Conservation (phyloP, 2,329 filamentous ascomycete genomes). For the Decorospora gaudefroyi region DNA sequence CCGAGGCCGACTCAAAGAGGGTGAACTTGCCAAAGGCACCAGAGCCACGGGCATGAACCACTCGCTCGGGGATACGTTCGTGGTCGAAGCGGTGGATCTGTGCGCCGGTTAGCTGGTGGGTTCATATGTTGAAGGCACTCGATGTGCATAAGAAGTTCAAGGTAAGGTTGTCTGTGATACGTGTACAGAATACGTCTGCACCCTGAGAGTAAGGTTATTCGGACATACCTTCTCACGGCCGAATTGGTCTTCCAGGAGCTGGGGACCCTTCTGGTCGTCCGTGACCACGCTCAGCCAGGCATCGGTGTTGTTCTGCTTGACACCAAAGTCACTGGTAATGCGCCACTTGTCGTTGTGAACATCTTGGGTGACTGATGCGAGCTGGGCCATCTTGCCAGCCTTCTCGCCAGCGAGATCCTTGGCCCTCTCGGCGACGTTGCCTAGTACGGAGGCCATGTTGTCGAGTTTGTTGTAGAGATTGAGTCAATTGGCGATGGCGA, state of each 20-base stretch:
- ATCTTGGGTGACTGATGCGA: conserved; percentile 63
- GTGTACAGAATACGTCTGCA: too few species aligned
- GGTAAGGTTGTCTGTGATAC: too few species aligned
- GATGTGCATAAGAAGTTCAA: too few species aligned
- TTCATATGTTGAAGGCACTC: too few species aligned
- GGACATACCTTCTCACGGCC: conserved; percentile 69
- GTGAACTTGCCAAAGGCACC: conserved; percentile 70
- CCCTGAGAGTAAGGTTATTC: too few species aligned
- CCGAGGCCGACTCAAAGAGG: conserved; percentile 64
- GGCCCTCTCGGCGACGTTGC: conserved; percentile 36
- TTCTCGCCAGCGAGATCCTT: conserved; percentile 42
- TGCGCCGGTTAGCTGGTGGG: too few species aligned
- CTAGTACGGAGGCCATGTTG: conserved; percentile 42
- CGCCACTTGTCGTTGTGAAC: conserved; percentile 59
- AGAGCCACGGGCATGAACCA: conserved; percentile 68
- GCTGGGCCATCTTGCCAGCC: conserved; percentile 64
- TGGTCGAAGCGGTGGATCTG: conserved; percentile 80
- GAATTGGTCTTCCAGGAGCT: conserved; percentile 72
- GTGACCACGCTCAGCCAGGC: conserved; percentile 72
- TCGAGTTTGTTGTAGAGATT: conserved; percentile 1
- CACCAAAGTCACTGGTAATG: conserved; percentile 78
- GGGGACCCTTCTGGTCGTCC: conserved; percentile 67
- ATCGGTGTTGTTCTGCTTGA: conserved; percentile 73
- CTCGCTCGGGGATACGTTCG: conserved; percentile 69
- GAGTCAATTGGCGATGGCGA: conserved; percentile 12